These are phyloP conservation scores for Zasmidium citrigriseum DNA, from an alignment of 2,329 filamentous ascomycete genomes.

Conservation along the genomic window DNA sequence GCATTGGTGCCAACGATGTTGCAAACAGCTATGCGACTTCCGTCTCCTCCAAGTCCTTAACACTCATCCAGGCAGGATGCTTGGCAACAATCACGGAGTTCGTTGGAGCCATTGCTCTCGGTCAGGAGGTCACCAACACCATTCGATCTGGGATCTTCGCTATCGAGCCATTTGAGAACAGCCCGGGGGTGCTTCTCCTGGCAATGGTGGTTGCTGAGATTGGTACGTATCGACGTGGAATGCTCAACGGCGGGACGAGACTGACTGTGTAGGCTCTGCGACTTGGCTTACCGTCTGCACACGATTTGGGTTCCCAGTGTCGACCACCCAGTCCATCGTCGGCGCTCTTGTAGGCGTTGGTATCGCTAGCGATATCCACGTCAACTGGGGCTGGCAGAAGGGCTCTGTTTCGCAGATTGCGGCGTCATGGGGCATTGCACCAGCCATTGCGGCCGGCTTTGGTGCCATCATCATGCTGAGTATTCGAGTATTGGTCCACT, in stretches of 20 bases:
- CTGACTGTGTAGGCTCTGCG: too few species aligned
- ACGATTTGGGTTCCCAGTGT: conserved; percentile 54
- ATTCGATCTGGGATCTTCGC: conserved; percentile 52
- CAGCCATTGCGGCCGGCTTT: conserved; percentile 34
- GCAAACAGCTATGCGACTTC: conserved; percentile 55
- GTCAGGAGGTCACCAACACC: conserved; percentile 46
- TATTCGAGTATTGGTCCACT: conserved; percentile 51
- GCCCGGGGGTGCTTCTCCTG: conserved; percentile 53
- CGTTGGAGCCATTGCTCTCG: conserved; percentile 47
- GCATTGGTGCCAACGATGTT: conserved; percentile 59
- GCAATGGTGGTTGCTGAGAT: conserved; percentile 58
- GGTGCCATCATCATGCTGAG: conserved; percentile 50
- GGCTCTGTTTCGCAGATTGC: conserved; percentile 32
- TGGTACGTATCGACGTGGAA: too few species aligned
- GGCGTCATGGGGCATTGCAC: conserved; percentile 39
- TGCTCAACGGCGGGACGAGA: too few species aligned
- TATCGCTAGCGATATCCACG: conserved; percentile 53
- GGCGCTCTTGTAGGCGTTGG: conserved; percentile 41
- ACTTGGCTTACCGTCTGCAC: conserved; percentile 57
- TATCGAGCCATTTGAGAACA: conserved; percentile 44
- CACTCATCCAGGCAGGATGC: conserved; percentile 51
- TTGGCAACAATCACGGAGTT: conserved; percentile 54
- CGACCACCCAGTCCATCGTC: conserved; percentile 55
- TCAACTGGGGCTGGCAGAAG: conserved; percentile 59
- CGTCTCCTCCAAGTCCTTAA: conserved; percentile 52